Percentiles rank a stretch among this genome's conserved stretches.
Evolutionary conservation across 2,329 filamentous ascomycete species (phyloP).

Genomic region (Pseudogymnoascus pannorum): DNA sequence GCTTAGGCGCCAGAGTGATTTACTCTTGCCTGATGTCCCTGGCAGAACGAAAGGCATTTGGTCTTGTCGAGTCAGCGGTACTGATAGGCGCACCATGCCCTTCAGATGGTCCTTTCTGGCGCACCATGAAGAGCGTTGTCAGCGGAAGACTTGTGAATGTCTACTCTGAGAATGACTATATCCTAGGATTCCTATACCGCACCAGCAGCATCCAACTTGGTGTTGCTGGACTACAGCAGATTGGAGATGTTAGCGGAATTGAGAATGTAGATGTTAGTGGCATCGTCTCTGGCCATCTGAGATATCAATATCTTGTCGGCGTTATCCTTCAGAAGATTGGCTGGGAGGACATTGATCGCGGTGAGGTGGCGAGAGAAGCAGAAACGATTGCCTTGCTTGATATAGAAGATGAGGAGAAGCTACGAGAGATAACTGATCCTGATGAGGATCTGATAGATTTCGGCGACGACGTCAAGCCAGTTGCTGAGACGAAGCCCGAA

Average conservation of each 20-base stretch:
- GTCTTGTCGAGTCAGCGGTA: constrained; percentile 74
- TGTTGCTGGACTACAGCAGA: constrained; percentile 72
- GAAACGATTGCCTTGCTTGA: constrained; percentile 36
- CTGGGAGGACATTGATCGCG: constrained; percentile 47
- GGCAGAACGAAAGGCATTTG: constrained; percentile 72
- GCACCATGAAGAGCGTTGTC: constrained; percentile 67
- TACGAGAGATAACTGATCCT: background rate
- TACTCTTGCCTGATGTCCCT: constrained; percentile 73
- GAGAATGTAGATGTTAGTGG: constrained; percentile 53
- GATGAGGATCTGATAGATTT: constrained; percentile 7
- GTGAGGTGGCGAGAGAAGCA: constrained; percentile 40
- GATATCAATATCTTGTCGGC: constrained; percentile 62
- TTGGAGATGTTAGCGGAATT: constrained; percentile 61
- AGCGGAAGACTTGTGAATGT: constrained; percentile 80
- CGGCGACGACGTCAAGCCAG: background rate
- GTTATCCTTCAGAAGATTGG: constrained; percentile 59
- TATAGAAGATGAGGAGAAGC: constrained; percentile 33
- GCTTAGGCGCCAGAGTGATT: constrained; percentile 72
- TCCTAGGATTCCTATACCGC: constrained; percentile 81
- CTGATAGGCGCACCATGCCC: constrained; percentile 77
- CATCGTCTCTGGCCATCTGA: constrained; percentile 60
- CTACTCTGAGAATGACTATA: constrained; percentile 78
- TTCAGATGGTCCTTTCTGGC: constrained; percentile 65
- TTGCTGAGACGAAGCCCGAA: constrained; percentile 6
- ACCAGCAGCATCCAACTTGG: constrained; percentile 76